Evolutionary conservation across 148 eudicot species (phyloP), one percentile per base, ranked within the genome.

Genomic region (Vaccinium darrowii): DNA sequence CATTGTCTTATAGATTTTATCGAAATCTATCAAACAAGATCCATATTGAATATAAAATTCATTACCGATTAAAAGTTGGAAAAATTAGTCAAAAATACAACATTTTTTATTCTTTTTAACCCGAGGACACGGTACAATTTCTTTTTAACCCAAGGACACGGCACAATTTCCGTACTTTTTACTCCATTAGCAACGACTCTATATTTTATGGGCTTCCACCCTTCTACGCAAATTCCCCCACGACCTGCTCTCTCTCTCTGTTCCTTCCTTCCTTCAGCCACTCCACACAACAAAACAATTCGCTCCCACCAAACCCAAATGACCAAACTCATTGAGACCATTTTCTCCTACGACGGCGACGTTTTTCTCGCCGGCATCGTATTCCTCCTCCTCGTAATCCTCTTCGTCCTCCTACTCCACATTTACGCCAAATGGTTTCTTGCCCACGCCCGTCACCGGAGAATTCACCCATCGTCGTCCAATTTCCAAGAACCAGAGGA

Each of bases 361-460:
- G 57, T 92, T n/a, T 88, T 94, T 90, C 89, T 94, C 8, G 95
- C 92, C 9, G 91, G 93, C 8, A 83, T 94, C 30, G 75, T 94
- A 23, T 91, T 91, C 4, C 86, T 94, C 14, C 90, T 92, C 39
- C 83, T 92, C 1, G 98, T 92, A 1, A 87, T 94, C 81, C 86
- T 94, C 79, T 92, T 94, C 72, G 93, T 92, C 52, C 87, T 91
- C 14, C 71, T 91, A 30, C 92, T 94, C 51, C 95, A 94, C 82
- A 21, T 91, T 36, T 94, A 94, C 69, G 92, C 95, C 49, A 88
- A 86, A 27, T 90, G 91, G 92, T 93, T 94, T 84, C 65, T 92
- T 3, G 80, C 84, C 63, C 92, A 82, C 43, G 88, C 91, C 18
- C 92, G 85, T 39, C 87, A 57, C 2, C 82, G 87, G 11, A 81